Evolutionary conservation across 2,329 filamentous ascomycete genomes (phyloP), one percentile per base, ranked within the genome.

Genomic region (Trichophyton benhamiae): DNA sequence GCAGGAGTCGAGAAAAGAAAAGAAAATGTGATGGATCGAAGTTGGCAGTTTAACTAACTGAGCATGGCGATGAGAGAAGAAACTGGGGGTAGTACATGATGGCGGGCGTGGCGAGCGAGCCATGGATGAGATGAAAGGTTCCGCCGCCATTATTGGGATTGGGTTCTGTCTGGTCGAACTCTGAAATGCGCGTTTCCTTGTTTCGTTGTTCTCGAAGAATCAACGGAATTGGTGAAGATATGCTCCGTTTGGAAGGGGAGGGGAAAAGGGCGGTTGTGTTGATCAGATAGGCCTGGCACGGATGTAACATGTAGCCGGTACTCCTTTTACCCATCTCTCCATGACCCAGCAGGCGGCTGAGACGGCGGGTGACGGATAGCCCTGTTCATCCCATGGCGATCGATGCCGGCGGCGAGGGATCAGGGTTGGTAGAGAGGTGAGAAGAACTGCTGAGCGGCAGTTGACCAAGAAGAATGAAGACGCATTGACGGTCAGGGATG

Each of bases 281-380:
- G 33, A 38, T 38, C 33, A 38, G 33, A 38, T 38, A 52, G 46
- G 46, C 46, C 46, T 52, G 22, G 48, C 27, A 15, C 48, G 48
- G 48, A 53, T 53, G 48, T 53, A 53, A 53, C 48, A n/a, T 30
- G 3, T 53, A 15, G 48, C 48, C 25, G n/a, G 48, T 15, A 15
- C 7, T 22, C 11, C 13, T 13, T 38, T 13, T 9, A 11, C 11
- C 33, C 33, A 13, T 38, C 33, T 13, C 33, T 38, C 33, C 33
- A 38, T 13, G 33, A 13, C 33, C 33, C 33, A 13, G 33, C 9
- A 38, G 11, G 48, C 48, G 48, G 48, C 22, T 53, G 48, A 53
- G 48, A 33, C 48, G 48, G 48, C 48, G 48, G 48, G 25, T 53
- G 48, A 53, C 48, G 48, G 48, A 53, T 27, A 53, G 48, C 44